Base-by-base conservation (phyloP, 495 filamentous ascomycete genomes). In the Talaromyces borbonicus region DNA sequence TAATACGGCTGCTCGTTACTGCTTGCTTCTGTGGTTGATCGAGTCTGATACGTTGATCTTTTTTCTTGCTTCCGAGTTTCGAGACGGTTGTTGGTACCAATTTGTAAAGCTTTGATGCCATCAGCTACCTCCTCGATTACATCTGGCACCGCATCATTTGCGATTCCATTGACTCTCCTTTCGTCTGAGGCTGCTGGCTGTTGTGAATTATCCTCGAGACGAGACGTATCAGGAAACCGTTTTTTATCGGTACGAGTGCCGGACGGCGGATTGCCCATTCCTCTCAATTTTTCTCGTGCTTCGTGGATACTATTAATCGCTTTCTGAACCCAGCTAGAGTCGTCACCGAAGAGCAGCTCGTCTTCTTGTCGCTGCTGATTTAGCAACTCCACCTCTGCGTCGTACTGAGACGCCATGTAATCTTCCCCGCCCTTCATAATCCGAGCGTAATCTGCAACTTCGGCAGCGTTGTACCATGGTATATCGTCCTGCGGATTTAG, bases 391-490 rank as follows among this genome's bases (percentile, higher is more conserved):
- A 94, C 81, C 54, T 97, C 92, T 6, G 67, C 54, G 46, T 89
- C 77, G 58, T 81, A 90, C 60, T 96, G 83, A 41, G 76, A 68
- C 14, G 63, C 55, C 84, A 98, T 89, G 54, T 97, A 97, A 12
- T 84, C 79, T 58, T 87, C 83, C 3, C 84, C 88, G 9, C 90
- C 92, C 62, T 87, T 94, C 85, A 98, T 96, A 36, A 98, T 81
- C 39, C 92, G 76, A 38, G 89, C 88, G 67, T 95, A 97, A 59
- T 98, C 92, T 56, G 88, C 77, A 15, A 95, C 87, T 52, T 94
- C 92, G 2, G 87, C 89, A 25, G 85, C 87, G 66, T 90, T 85
- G 54, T 93, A 84, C 92, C 92, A 97, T 0, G 92, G 92, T 26
- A 96, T 73, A 57, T 87, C 84, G 29, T 92, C 83, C 11, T 70